Percentiles rank a stretch among this genome's conserved stretches.
Conservation (phyloP, 116 monocot genomes). For the Iris pallida region DNA sequence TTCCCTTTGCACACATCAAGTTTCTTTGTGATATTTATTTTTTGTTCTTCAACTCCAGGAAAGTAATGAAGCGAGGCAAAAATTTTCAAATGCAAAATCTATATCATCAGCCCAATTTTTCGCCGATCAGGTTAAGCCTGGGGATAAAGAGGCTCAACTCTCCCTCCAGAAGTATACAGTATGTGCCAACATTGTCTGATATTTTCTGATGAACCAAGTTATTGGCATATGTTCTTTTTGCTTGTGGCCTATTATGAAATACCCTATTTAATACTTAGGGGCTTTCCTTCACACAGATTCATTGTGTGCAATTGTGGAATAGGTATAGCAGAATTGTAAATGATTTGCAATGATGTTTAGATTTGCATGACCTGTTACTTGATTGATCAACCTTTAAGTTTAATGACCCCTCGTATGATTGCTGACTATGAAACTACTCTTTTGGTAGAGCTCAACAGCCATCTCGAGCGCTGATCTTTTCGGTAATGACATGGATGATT, state of each 20-base stretch:
- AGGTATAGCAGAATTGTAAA: too few relatives aligned
- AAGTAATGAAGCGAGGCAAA: slow-evolving; percentile 75
- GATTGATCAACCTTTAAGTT: too few relatives aligned
- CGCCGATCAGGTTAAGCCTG: slow-evolving; percentile 51
- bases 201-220: background rate
- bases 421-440: too few relatives aligned
- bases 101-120: slow-evolving; percentile 91
- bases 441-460: slow-evolving; percentile 57
- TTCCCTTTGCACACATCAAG: background rate
- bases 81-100: slow-evolving; percentile 93
- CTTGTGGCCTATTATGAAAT: too few relatives aligned
- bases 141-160: slow-evolving; percentile 49
- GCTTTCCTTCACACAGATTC: too few relatives aligned
- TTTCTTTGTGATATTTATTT: background rate
- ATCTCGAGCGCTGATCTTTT: slow-evolving; percentile 99
- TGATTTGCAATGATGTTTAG: too few relatives aligned
- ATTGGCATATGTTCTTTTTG: background rate
- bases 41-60: slow-evolving; percentile 32
- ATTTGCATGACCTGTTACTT: too few relatives aligned
- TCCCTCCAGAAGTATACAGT: slow-evolving; percentile 77
- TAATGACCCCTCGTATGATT: too few relatives aligned
- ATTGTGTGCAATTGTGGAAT: too few relatives aligned
- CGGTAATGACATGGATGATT: slow-evolving; percentile 42
- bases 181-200: background rate
- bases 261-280: too few relatives aligned